Base-by-base conservation (phyloP, 1,284 basidiomycete species). In the Sporisorium scitamineum region DNA sequence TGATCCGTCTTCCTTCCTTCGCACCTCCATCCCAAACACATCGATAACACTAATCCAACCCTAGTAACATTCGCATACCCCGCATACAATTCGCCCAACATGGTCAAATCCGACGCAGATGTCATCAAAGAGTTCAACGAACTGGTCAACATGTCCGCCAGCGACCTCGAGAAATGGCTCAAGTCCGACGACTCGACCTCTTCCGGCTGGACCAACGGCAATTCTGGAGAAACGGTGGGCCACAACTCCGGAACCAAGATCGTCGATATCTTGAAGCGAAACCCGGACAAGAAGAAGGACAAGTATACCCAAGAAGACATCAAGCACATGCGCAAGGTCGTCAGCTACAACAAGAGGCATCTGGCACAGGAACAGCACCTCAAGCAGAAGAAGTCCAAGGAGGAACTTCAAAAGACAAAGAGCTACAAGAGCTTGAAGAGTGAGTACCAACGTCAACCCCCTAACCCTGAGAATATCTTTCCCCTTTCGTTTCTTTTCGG, bases 321-420 rank as follows among this genome's bases (percentile, higher is more conserved):
- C 45, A 70, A 63, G 24, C 84, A 85, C 70, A 85, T 86, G 84
- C 69, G 84, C 22, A 82, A 84, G 61, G 85, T 86, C 26, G 80
- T 80, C 14, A 78, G 75, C 29, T 86, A 86, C 66, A 80, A 80
- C 75, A 82, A 84, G 68, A 76, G 85, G 11, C 85, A 85, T 48
- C 61, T 82, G 8, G 81, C 81, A 7, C 84, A 85, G 60, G 81
- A 82, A 34, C 56, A 77, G 39, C 75, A 83, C 27, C 57, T 83
- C 31, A 77, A 71, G 55, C 32, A 80, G 51, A 78, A 78, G 13
- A 83, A 81, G 58, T 63, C 61, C 37, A 59, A 73, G 41, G 74
- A 80, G 51, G 78, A 81, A 51, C 63, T 81, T 20, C 52, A 78
- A 48, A 71, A 81, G 67, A 80, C 80, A 9, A 81, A 81, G 58